A percentile compares a stretch with the other conserved stretches of the same genome.
Conservation (phyloP, 192 early-diverging fungal genomes). For the Phlyctochytrium bullatum region DNA sequence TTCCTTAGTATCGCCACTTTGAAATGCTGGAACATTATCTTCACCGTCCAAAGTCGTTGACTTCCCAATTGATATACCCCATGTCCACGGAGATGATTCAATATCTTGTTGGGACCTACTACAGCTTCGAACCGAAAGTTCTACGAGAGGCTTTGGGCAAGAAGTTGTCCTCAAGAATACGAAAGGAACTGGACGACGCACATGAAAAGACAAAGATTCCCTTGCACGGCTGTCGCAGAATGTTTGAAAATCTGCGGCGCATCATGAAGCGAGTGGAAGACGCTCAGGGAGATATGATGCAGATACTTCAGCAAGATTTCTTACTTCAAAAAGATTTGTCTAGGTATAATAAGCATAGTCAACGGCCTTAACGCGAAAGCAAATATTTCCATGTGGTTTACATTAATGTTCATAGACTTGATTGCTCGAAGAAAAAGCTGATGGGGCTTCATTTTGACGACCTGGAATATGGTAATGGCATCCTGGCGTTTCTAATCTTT, state of each 20-base stretch:
- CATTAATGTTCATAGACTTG: conserved; percentile 48
- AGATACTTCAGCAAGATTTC: conserved; percentile 47
- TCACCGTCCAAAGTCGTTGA: conserved; percentile 36
- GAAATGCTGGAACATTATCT: conserved; percentile 47
- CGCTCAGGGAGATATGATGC: conserved; percentile 47
- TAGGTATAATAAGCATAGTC: conserved; percentile 25
- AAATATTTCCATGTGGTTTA: conserved; percentile 54
- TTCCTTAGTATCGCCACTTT: conserved; percentile 47
- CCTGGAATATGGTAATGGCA: conserved; percentile 39
- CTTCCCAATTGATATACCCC: conserved; percentile 40
- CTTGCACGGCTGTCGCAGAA: conserved; percentile 43
- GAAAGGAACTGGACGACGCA: conserved; percentile 53
- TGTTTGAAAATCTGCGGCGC: conserved; percentile 68
- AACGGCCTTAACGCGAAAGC: conserved; percentile 17
- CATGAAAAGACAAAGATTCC: conserved; percentile 28
- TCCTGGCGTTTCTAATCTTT: conserved; percentile 1
- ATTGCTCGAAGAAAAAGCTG: conserved; percentile 55
- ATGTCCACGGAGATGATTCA: conserved; percentile 21
- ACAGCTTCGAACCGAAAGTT: conserved; percentile 41
- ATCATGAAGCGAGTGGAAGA: conserved; percentile 60
- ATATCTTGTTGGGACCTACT: conserved; percentile 48
- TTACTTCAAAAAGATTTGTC: conserved; percentile 46
- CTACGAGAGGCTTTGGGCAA: conserved; percentile 51
- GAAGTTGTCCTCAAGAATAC: conserved; percentile 44
- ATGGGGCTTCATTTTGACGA: conserved; percentile 41